These are phyloP conservation scores for Lachnellula hyalina DNA, from an alignment of 2,329 filamentous ascomycete species.

Conservation along the genomic window DNA sequence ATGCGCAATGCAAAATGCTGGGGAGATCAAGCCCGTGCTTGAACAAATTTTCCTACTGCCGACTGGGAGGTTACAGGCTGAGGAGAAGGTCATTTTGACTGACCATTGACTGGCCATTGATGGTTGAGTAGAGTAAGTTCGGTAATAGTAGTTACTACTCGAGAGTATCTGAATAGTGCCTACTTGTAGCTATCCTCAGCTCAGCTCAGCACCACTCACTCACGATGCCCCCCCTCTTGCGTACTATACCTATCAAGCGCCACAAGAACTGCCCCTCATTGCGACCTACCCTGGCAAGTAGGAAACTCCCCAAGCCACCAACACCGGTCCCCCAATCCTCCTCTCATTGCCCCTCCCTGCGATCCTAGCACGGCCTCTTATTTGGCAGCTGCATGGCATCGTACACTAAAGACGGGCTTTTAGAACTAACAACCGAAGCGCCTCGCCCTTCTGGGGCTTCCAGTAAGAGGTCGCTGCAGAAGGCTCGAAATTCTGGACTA, in stretches of 20 bases:
- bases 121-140: too few species aligned
- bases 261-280: conserved; percentile 2
- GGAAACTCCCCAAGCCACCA: too few species aligned
- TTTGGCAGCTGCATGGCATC: conserved; percentile 16
- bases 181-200: too few species aligned
- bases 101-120: too few species aligned
- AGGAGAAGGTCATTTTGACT: background rate
- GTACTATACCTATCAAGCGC: background rate
- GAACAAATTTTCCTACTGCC: conserved; percentile 4
- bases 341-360: background rate
- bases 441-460: background rate
- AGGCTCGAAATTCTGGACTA: conserved; percentile 14
- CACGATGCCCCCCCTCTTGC: background rate
- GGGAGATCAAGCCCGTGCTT: background rate
- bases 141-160: too few species aligned
- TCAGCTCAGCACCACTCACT: too few species aligned
- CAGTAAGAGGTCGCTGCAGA: background rate
- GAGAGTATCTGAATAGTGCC: too few species aligned
- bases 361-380: conserved; percentile 1
- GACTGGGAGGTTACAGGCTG: background rate
- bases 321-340: background rate
- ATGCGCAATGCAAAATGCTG: background rate
- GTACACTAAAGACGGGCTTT: conserved; percentile 4
- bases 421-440: conserved; percentile 1
- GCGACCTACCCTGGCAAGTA: background rate